phyloP scores from a whole-genome alignment of 1,284 basidiomycete species.

The Boletus smithii region DNA sequence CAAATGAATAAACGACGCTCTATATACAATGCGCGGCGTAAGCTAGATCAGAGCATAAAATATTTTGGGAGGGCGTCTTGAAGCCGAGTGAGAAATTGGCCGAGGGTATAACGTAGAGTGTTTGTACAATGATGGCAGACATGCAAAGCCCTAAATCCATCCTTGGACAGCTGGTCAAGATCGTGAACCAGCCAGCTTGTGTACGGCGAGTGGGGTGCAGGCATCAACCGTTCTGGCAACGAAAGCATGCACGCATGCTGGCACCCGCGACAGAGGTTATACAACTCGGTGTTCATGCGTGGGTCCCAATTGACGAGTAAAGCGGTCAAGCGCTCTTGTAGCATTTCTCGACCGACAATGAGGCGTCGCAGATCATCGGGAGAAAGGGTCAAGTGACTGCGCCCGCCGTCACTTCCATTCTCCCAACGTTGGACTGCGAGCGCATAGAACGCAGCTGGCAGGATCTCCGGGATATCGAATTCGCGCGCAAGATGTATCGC shows the following conservation, averaged over 20 bases:
- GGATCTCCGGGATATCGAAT: slow-evolving; percentile 30
- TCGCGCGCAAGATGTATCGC: slow-evolving; percentile 32
- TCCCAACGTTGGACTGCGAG: slow-evolving; percentile 35
- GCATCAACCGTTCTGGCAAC: slow-evolving; percentile 21
- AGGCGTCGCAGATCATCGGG: slow-evolving; percentile 33
- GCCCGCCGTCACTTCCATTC: slow-evolving; percentile 30
- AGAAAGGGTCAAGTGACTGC: slow-evolving; percentile 30
- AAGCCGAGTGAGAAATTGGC: slow-evolving; percentile 2
- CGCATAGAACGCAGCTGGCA: slow-evolving; percentile 36
- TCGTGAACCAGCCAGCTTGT: slow-evolving; percentile 28
- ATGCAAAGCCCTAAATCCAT: not conserved
- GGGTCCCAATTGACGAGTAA: slow-evolving; percentile 18
- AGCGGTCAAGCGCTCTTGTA: slow-evolving; percentile 26
- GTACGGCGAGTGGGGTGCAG: slow-evolving; percentile 19
- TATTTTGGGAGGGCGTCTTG: slow-evolving; percentile 13
- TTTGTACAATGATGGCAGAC: not conserved
- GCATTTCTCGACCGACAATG: slow-evolving; percentile 33
- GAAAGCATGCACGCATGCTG: slow-evolving; percentile 7
- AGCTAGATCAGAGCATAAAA: slow-evolving; percentile 12
- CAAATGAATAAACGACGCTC: too few relatives aligned
- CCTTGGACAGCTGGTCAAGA: slow-evolving; percentile 17
- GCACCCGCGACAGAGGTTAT: slow-evolving; percentile 12
- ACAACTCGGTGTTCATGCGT: not conserved
- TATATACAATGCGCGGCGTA: too few relatives aligned
- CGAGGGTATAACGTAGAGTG: not conserved